These are phyloP conservation scores for Sphagnum contortum DNA, from an alignment of 225 moss, liverwort and hornwort genomes.

Conservation along the genomic window DNA sequence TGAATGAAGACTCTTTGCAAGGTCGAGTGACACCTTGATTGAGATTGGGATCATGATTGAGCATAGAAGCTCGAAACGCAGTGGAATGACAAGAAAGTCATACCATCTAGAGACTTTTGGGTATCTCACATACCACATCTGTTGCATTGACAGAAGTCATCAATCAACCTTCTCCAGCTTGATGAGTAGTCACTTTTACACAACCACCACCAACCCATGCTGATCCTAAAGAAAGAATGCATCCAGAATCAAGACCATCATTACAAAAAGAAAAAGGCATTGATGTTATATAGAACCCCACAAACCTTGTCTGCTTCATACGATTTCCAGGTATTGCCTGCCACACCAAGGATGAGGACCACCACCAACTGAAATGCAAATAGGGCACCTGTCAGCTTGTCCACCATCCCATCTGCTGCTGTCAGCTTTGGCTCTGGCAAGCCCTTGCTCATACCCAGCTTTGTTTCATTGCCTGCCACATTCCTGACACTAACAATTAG, in stretches of 20 bases:
- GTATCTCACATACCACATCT: slow-evolving; percentile 81
- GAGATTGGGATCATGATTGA: slow-evolving; percentile 99
- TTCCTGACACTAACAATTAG: background rate
- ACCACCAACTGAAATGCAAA: slow-evolving; percentile 84
- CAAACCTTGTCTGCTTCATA: slow-evolving; percentile 72
- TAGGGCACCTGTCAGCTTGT: slow-evolving; percentile 82
- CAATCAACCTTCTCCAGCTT: background rate
- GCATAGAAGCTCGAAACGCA: slow-evolving; percentile 97
- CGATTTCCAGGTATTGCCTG: slow-evolving; percentile 82
- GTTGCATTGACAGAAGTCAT: slow-evolving; percentile 5
- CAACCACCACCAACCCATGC: no score
- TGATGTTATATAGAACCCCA: no score
- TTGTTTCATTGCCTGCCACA: slow-evolving; percentile 85
- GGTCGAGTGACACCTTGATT: slow-evolving; percentile 92
- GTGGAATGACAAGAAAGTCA: slow-evolving; percentile 87
- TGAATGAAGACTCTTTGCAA: slow-evolving; percentile 79
- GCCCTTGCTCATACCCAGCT: slow-evolving; percentile 94
- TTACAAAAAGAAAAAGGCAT: no score
- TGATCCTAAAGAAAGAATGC: no score
- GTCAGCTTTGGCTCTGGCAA: slow-evolving; percentile 88
- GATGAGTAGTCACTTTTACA: no score
- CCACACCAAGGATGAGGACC: slow-evolving; percentile 82
- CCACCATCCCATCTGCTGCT: slow-evolving; percentile 87
- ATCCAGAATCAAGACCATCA: no score
- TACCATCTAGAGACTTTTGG: slow-evolving; percentile 60